These are phyloP conservation scores for Gaeumannomyces tritici DNA, from an alignment of 2,329 filamentous ascomycete species.

Conservation along the genomic window DNA sequence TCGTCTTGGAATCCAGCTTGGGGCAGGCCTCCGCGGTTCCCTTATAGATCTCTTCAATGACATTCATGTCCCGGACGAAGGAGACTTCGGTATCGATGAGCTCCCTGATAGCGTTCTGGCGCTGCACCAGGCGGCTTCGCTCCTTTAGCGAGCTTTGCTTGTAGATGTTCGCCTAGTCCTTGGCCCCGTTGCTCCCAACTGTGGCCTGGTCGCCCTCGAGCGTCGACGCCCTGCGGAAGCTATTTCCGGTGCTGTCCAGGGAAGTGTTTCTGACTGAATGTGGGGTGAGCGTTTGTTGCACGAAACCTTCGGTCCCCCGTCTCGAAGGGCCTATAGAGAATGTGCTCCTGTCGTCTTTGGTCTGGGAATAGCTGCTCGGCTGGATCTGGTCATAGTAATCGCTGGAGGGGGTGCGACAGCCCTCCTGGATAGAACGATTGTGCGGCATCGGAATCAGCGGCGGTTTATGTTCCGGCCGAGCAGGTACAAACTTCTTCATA, in stretches of 20 bases:
- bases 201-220: constrained; percentile 17
- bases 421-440: constrained; percentile 19
- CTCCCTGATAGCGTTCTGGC: constrained; percentile 81
- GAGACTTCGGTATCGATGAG: constrained; percentile 85
- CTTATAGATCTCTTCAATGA: constrained; percentile 96
- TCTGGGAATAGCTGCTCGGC: constrained; percentile 29
- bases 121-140: constrained; percentile 65
- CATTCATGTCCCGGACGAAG: constrained; percentile 92
- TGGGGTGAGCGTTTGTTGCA: constrained; percentile 30
- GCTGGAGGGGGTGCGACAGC: constrained; percentile 21
- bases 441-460: constrained; percentile 35
- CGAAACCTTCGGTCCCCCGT: constrained; percentile 34
- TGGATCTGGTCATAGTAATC: constrained; percentile 32
- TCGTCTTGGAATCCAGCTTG: constrained; percentile 70
- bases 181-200: constrained; percentile 8
- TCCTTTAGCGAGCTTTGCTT: constrained; percentile 40
- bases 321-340: constrained; percentile 33
- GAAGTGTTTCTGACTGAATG: constrained; percentile 38
- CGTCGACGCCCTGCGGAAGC: not conserved
- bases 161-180: not conserved
- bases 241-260: constrained; percentile 27
- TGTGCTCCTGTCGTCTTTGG: constrained; percentile 30
- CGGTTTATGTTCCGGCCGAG: constrained; percentile 38
- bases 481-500: constrained; percentile 10
- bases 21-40: constrained; percentile 78